phyloP scores from a whole-genome alignment of 2,329 filamentous ascomycete species.

The Albophoma yamanashiensis region DNA sequence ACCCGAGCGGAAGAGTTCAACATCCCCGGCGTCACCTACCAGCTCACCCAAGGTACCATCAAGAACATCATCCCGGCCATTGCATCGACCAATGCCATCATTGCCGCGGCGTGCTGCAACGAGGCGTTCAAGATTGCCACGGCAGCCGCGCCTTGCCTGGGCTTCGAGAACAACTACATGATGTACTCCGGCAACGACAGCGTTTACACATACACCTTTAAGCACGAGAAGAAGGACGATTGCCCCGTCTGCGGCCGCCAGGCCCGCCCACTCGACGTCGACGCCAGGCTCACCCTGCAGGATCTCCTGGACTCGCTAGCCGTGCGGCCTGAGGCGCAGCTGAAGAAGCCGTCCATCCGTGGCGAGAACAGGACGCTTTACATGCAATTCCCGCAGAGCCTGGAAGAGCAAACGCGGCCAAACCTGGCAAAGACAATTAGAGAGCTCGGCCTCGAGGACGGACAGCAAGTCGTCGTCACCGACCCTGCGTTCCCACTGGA shows the following conservation, averaged over 20 bases:
- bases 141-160: constrained; percentile 67
- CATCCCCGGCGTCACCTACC: constrained; percentile 88
- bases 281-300: constrained; percentile 61
- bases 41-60: constrained; percentile 91
- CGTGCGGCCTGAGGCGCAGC: constrained; percentile 74
- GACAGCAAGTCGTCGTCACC: constrained; percentile 84
- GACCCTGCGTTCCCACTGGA: constrained; percentile 80
- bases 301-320: constrained; percentile 81
- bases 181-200: constrained; percentile 97
- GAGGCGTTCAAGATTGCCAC: constrained; percentile 94
- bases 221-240: constrained; percentile 86
- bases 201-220: constrained; percentile 96
- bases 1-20: constrained; percentile 76
- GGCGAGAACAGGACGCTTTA: constrained; percentile 76
- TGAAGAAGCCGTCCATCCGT: constrained; percentile 86
- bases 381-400: constrained; percentile 69
- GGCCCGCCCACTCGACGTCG: constrained; percentile 63
- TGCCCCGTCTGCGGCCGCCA: constrained; percentile 88
- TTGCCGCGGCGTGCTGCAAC: constrained; percentile 91
- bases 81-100: constrained; percentile 92
- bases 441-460: constrained; percentile 62
- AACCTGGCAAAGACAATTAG: constrained; percentile 71
- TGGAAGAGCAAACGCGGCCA: constrained; percentile 74
- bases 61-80: constrained; percentile 99
- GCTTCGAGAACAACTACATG: constrained; percentile 85